Evolutionary conservation across 1,284 basidiomycete species (phyloP), one percentile per base, ranked within the genome.

Genomic region (Xanthoconium separans): DNA sequence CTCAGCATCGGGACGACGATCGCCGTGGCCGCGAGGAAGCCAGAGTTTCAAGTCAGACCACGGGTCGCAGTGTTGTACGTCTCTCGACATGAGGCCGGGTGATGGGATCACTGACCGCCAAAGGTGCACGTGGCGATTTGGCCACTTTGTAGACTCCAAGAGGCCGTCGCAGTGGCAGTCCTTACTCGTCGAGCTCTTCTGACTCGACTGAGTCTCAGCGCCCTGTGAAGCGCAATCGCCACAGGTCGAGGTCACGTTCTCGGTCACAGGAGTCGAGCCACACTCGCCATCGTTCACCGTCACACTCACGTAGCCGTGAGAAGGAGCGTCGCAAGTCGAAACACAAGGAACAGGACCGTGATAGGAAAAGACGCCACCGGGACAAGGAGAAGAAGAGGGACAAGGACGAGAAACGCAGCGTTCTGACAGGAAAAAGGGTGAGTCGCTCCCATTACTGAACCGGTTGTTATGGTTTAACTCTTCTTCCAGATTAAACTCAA

Each of bases 341-440:
- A 44, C 56, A 55, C 34, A 66, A 50, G 53, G 65, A 65, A 20
- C 66, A 59, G 45, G 67, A 61, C 2, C 57, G 29, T 24, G 65
- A 65, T 11, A 59, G 47, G 55, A 69, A 63, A 43, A 59, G 12
- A 69, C 40, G 75, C 64, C 43, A 74, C 68, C 47, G 72, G 70
- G 46, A 78, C 64, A 48, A 72, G 30, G 66, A 71, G 44, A 70
- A 64, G 54, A 65, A 70, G 40, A 73, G 62, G 58, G 70, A 73
- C 42, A 69, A 64, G 53, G 61, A 66, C 15, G 77, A 78, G 53
- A 69, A 74, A 31, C 71, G 79, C 30, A 82, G 81, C 51, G 65
- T 80, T 24, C 62, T 83, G 51, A 83, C 81, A 5, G 80, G 80
- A 0, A 82, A 82, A 62, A 83, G 78, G 75, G 81, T 80, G 30